A percentile compares a stretch with the other conserved stretches of the same genome.
phyloP scores from a whole-genome alignment of 2,329 filamentous ascomycete species.

The Hypoxylon sp. region DNA sequence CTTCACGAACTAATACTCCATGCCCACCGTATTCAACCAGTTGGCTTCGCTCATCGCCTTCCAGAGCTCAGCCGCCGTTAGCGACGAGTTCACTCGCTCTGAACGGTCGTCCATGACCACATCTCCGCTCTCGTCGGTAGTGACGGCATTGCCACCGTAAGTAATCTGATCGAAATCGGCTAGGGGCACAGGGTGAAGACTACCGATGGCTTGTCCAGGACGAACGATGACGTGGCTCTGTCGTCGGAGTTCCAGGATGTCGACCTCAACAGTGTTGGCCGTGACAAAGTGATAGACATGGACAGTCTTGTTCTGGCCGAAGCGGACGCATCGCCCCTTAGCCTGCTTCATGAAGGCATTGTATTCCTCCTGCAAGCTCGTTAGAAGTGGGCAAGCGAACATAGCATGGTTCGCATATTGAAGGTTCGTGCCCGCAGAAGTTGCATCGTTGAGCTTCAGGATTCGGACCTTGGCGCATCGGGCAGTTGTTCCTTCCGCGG shows the following conservation, averaged over 20 bases:
- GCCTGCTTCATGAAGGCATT: conserved; percentile 57
- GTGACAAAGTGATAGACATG: conserved; percentile 58
- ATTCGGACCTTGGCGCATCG: conserved; percentile 51
- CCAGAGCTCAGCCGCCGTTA: conserved; percentile 46
- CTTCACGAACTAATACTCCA: conserved; percentile 24
- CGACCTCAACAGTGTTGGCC: conserved; percentile 57
- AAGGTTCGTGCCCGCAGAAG: conserved; percentile 59
- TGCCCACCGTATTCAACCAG: conserved; percentile 44
- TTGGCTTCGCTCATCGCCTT: conserved; percentile 48
- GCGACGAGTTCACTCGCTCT: conserved; percentile 39
- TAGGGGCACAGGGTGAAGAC: conserved; percentile 14
- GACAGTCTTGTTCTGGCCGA: conserved; percentile 57
- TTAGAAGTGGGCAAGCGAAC: conserved; percentile 55
- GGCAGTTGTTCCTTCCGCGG: not conserved
- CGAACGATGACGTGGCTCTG: conserved; percentile 25
- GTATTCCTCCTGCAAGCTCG: conserved; percentile 52
- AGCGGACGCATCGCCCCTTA: conserved; percentile 56
- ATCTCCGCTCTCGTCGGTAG: no score
- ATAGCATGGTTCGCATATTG: conserved; percentile 59
- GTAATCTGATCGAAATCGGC: not conserved
- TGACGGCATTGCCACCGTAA: no score
- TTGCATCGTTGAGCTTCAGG: conserved; percentile 55
- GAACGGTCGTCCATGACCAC: not conserved
- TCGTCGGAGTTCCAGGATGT: conserved; percentile 53
- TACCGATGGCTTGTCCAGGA: conserved; percentile 36